Percentiles rank a stretch among this genome's conserved stretches.
Evolutionary conservation across 2,329 filamentous ascomycete genomes (phyloP).

Genomic region (Eutypa lata): DNA sequence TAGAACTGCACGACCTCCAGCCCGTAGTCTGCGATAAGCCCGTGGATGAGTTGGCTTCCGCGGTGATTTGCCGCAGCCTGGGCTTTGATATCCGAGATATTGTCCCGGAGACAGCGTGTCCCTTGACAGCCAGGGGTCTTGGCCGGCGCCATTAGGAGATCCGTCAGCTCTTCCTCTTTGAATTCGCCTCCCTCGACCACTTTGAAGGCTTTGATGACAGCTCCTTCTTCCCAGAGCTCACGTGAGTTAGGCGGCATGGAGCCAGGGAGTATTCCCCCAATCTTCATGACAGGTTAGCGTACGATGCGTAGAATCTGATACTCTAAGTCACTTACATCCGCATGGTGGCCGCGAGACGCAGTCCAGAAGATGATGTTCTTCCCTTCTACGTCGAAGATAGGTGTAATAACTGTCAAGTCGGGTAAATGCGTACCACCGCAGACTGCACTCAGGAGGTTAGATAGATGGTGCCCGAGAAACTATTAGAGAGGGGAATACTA

Average conservation of each 20-base stretch:
- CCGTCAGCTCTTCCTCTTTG: slow-evolving; percentile 71
- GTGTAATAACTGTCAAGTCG: slow-evolving; percentile 11
- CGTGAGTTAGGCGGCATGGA: slow-evolving; percentile 78
- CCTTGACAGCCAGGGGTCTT: slow-evolving; percentile 73
- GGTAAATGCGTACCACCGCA: slow-evolving; percentile 5
- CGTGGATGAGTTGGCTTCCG: slow-evolving; percentile 71
- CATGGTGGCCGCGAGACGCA: slow-evolving; percentile 13
- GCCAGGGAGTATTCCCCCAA: slow-evolving; percentile 35
- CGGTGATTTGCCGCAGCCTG: slow-evolving; percentile 86
- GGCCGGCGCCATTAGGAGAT: slow-evolving; percentile 71
- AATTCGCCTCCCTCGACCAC: slow-evolving; percentile 75
- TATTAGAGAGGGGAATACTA: not conserved
- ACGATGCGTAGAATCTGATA: not conserved
- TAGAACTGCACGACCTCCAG: slow-evolving; percentile 66
- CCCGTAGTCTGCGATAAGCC: slow-evolving; percentile 70
- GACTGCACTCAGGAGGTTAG: not conserved
- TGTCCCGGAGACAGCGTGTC: slow-evolving; percentile 76
- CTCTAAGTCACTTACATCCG: not conserved
- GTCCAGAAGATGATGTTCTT: slow-evolving; percentile 13
- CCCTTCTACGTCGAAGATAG: slow-evolving; percentile 12
- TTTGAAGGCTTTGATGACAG: slow-evolving; percentile 63
- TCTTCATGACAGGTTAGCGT: not conserved
- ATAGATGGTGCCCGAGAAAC: not conserved
- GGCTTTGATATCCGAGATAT: slow-evolving; percentile 82
- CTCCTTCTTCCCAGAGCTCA: slow-evolving; percentile 63